These are phyloP conservation scores for Tilletia horrida DNA, from an alignment of 1,284 basidiomycete genomes.

Conservation along the genomic window DNA sequence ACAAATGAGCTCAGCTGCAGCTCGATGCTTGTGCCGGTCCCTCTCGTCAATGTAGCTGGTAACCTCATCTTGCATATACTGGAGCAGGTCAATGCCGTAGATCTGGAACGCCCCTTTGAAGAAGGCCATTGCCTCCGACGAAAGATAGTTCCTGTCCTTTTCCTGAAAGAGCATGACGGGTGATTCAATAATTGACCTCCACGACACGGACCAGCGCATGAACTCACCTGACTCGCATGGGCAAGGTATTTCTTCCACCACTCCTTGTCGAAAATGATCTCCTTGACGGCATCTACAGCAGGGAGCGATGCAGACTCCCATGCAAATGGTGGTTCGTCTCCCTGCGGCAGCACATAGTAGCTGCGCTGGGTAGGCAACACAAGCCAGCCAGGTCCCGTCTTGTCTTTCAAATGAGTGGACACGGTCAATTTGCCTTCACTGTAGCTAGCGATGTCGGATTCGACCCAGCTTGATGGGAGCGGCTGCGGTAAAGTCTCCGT, in stretches of 20 bases:
- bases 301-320: conserved; percentile 69
- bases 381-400: conserved; percentile 78
- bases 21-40: conserved; percentile 88
- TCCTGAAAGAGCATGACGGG: conserved; percentile 34
- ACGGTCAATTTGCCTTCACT: conserved; percentile 46
- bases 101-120: conserved; percentile 61
- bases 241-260: conserved; percentile 63
- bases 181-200: background rate
- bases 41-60: conserved; percentile 63
- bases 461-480: conserved; percentile 60
- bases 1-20: conserved; percentile 78
- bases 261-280: conserved; percentile 59
- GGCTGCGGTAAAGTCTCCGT: conserved; percentile 43
- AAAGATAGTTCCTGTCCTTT: conserved; percentile 48
- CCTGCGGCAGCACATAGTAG: conserved; percentile 64
- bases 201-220: background rate
- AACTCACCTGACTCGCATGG: conserved; percentile 29
- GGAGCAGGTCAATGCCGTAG: conserved; percentile 62
- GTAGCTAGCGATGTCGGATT: conserved; percentile 61
- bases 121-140: conserved; percentile 57
- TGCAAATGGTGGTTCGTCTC: conserved; percentile 60
- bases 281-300: conserved; percentile 64
- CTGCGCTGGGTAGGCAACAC: conserved; percentile 72
- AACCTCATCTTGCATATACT: conserved; percentile 64
- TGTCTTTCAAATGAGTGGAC: conserved; percentile 67